Conservation (phyloP, 108 stramenopile species). For the Nitzschia palea region DNA sequence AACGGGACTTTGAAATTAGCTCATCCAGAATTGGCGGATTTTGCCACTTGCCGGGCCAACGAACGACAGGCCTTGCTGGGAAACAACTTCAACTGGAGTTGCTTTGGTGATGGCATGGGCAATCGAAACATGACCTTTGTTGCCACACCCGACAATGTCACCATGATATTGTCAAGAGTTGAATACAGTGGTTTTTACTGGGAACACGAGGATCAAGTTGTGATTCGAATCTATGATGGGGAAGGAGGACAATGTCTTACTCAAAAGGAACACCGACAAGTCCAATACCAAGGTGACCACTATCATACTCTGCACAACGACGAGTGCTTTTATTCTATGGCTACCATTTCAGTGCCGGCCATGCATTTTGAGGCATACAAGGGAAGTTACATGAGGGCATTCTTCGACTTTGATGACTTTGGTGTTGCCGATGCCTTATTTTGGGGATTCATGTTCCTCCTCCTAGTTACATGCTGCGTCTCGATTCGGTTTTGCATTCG, state of each 20-base stretch:
- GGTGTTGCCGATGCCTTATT: constrained; percentile 11
- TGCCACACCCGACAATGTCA: constrained; percentile 19
- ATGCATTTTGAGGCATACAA: not conserved
- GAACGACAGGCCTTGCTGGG: constrained; percentile 2
- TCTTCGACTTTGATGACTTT: constrained; percentile 17
- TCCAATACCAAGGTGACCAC: not conserved
- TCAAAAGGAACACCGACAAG: constrained; percentile 10
- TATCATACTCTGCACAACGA: constrained; percentile 12
- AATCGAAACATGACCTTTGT: constrained; percentile 38
- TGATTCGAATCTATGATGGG: constrained; percentile 27
- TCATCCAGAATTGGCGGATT: constrained; percentile 1
- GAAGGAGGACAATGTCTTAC: constrained; percentile 16
- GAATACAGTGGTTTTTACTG: constrained; percentile 30
- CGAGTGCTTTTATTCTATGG: constrained; percentile 20
- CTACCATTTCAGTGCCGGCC: constrained; percentile 19
- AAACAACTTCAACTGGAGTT: constrained; percentile 11
- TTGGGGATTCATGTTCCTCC: constrained; percentile 5
- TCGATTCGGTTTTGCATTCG: constrained; percentile 7
- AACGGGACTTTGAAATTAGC: constrained; percentile 28
- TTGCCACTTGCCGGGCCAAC: not conserved
- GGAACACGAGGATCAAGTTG: constrained; percentile 21
- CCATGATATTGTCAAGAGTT: constrained; percentile 21
- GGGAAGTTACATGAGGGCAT: not conserved
- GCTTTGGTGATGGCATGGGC: constrained; percentile 12
- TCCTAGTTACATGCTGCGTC: not conserved